phyloP scores from a whole-genome alignment of 2,329 filamentous ascomycete species.

The Ceratocystis diversiconidia region DNA sequence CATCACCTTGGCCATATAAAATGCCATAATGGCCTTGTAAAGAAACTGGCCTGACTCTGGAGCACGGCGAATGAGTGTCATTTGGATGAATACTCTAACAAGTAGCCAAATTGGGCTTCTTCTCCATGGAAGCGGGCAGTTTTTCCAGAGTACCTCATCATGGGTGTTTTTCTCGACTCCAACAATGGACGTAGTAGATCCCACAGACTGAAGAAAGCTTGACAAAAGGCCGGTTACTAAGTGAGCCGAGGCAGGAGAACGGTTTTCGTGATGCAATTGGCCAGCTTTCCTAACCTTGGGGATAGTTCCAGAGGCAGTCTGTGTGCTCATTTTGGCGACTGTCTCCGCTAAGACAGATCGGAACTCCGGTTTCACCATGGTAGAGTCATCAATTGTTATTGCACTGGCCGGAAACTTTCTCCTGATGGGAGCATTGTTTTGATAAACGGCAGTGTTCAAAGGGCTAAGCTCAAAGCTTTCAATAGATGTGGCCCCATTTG shows the following conservation, averaged over 20 bases:
- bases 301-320: conserved; percentile 20
- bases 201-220: conserved; percentile 28
- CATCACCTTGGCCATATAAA: conserved; percentile 30
- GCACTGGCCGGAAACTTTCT: conserved; percentile 23
- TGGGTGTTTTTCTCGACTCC: conserved; percentile 38
- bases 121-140: conserved; percentile 30
- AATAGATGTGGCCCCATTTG: neutral
- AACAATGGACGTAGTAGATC: conserved; percentile 20
- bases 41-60: conserved; percentile 4
- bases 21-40: conserved; percentile 41
- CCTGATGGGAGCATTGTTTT: conserved; percentile 23
- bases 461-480: conserved; percentile 26
- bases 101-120: conserved; percentile 42
- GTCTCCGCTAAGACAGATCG: neutral
- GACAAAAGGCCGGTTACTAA: conserved; percentile 37
- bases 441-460: conserved; percentile 21
- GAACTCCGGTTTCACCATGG: conserved; percentile 19
- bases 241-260: conserved; percentile 36
- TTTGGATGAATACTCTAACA: conserved; percentile 37
- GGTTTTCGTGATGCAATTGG: conserved; percentile 27
- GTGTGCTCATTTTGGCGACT: conserved; percentile 23
- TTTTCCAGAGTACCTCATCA: conserved; percentile 37
- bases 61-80: conserved; percentile 16
- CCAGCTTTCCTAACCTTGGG: conserved; percentile 27
- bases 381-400: conserved; percentile 19